Evolutionary conservation across 805 yeast species (phyloP).

Genomic region (Blastobotrys terrestris): DNA sequence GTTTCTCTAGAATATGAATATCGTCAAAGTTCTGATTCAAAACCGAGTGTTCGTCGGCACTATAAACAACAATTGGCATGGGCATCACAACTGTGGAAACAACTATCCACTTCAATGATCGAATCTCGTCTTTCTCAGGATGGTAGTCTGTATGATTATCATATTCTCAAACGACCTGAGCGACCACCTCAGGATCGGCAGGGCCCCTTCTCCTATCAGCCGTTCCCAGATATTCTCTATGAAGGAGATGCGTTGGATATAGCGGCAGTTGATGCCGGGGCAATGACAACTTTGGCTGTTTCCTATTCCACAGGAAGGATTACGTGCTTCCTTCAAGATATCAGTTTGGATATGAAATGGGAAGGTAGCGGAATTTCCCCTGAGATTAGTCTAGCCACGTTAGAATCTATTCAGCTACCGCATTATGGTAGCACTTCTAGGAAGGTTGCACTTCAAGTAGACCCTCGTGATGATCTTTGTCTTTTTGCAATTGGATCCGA

Average conservation of each 20-base stretch:
- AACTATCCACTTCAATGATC: conserved; percentile 13
- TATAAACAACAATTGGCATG: conserved; percentile 16
- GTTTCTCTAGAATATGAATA: conserved; percentile 23
- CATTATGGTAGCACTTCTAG: not conserved
- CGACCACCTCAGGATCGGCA: conserved; percentile 25
- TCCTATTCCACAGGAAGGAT: conserved; percentile 20
- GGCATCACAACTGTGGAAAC: conserved; percentile 20
- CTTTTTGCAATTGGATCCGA: not conserved
- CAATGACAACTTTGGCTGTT: conserved; percentile 17
- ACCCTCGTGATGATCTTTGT: not conserved
- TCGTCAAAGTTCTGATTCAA: conserved; percentile 1
- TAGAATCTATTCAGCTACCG: conserved; percentile 5
- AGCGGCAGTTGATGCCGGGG: conserved; percentile 20
- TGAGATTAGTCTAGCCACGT: conserved; percentile 7
- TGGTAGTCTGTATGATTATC: conserved; percentile 22
- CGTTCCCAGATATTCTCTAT: conserved; percentile 52
- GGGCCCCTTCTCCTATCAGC: conserved; percentile 51
- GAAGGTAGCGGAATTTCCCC: conserved; percentile 2
- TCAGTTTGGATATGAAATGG: conserved; percentile 6
- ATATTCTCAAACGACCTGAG: conserved; percentile 21
- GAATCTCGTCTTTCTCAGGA: conserved; percentile 22
- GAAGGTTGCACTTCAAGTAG: not conserved
- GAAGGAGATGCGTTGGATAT: conserved; percentile 38
- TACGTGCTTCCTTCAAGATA: conserved; percentile 21
- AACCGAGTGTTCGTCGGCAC: conserved; percentile 6